Evolutionary conservation across 495 filamentous ascomycete species (phyloP).

Genomic region (Ascodesmis nigricans): DNA sequence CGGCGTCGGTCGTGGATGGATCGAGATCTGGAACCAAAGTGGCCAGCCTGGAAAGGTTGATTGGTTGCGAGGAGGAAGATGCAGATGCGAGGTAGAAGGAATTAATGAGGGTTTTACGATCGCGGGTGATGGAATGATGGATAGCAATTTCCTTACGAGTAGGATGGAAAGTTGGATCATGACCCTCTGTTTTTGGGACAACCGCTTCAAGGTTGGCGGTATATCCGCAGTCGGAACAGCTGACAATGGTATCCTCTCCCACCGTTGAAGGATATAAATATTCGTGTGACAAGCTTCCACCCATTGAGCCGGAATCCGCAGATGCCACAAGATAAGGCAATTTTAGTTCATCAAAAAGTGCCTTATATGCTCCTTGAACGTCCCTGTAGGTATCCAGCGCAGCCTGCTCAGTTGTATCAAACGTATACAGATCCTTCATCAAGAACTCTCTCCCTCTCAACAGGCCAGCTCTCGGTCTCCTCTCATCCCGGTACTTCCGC

Average conservation of each 20-base stretch:
- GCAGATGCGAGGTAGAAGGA: constrained; percentile 10
- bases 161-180: constrained; percentile 1
- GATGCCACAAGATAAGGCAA: constrained; percentile 66
- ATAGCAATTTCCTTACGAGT: constrained; percentile 14
- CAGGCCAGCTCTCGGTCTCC: constrained; percentile 66
- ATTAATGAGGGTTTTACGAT: constrained; percentile 15
- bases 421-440: constrained; percentile 98
- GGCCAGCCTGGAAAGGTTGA: constrained; percentile 54
- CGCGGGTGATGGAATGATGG: constrained; percentile 16
- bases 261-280: constrained; percentile 64
- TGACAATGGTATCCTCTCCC: constrained; percentile 70
- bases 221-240: constrained; percentile 50
- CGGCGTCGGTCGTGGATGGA: constrained; percentile 39
- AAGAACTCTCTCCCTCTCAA: constrained; percentile 80
- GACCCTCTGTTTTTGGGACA: constrained; percentile 17
- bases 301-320: constrained; percentile 90
- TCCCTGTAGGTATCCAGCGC: constrained; percentile 57
- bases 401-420: constrained; percentile 42
- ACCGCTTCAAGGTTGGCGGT: constrained; percentile 73
- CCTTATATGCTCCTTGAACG: constrained; percentile 46
- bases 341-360: constrained; percentile 61
- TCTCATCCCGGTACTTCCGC: constrained; percentile 86
- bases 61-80: constrained; percentile 22
- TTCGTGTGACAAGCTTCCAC: constrained; percentile 79
- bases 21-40: constrained; percentile 51